Conservation (phyloP, 208 protist species). For the Trypanosoma scelopori region DNA sequence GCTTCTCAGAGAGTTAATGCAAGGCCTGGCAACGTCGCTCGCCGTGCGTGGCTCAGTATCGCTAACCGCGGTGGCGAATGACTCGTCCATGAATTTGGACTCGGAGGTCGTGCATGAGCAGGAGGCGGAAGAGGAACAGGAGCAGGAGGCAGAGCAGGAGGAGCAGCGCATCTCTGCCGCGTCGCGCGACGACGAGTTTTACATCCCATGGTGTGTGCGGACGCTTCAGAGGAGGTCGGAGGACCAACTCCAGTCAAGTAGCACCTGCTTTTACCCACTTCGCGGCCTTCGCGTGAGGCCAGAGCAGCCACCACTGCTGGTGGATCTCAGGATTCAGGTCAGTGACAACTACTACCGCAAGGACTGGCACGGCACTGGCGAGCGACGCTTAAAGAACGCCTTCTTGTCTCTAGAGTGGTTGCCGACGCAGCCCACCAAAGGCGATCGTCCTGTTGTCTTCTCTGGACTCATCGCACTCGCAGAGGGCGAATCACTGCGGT, state of each 20-base stretch:
- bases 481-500: slow-evolving; percentile 89
- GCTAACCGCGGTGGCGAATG: slow-evolving; percentile 1
- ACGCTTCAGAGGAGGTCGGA: slow-evolving; percentile 41
- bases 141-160: slow-evolving; percentile 84
- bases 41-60: slow-evolving; percentile 25
- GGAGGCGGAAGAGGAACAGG: slow-evolving; percentile 84
- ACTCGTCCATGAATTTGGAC: slow-evolving; percentile 62
- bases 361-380: slow-evolving; percentile 76
- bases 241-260: slow-evolving; percentile 21
- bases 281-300: slow-evolving; percentile 58
- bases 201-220: slow-evolving; percentile 77
- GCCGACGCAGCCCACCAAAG: slow-evolving; percentile 23
- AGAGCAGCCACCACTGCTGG: slow-evolving; percentile 50
- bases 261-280: slow-evolving; percentile 64
- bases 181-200: slow-evolving; percentile 84
- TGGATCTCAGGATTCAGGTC: slow-evolving; percentile 62
- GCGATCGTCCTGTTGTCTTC: slow-evolving; percentile 23
- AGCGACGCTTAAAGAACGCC: slow-evolving; percentile 92
- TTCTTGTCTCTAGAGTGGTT: slow-evolving; percentile 89
- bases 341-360: slow-evolving; percentile 94
- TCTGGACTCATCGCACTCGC: slow-evolving; percentile 75
- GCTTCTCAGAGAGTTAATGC: slow-evolving; percentile 39
- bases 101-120: slow-evolving; percentile 87
- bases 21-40: slow-evolving; percentile 34
- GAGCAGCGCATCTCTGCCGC: slow-evolving; percentile 72